Evolutionary conservation across 331 rosid species (phyloP), one percentile per base, ranked within the genome.

Genomic region (Spiraea crenata): DNA sequence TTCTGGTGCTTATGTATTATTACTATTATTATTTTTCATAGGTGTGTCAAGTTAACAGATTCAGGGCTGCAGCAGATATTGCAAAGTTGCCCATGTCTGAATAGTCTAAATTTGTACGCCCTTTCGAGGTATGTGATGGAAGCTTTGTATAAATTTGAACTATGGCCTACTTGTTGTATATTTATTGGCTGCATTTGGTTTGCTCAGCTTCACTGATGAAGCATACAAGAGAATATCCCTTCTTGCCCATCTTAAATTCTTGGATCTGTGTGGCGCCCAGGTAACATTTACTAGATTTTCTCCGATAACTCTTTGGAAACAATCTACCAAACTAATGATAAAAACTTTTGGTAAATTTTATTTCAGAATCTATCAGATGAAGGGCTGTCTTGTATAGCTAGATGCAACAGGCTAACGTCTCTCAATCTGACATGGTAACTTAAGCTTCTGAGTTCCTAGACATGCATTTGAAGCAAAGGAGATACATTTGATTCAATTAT

Each of bases 231-330:
- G 74, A 50, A 74, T 92, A 58, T 63, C 78, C 70, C 89, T 82
- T 81, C 84, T 89, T 31, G 13, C 65, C 51, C 82, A 60, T 73
- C 93, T 92, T 65, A 74, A 76, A 71, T 76, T 79, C 78, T 70
- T 89, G 86, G 97, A 92, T 81, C 87, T 89, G 42, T 92, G 93
- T 54, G 96, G 96, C 52, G 97, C 89, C 70, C 97, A 85, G 97
- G 97, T 92, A 82, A 16, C 5, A 57, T 57, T 52, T 34, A 57
- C 46, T 6, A 80, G 52, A 75, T 17, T 70, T 49, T 16, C 64
- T 34, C 13, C 31, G 67, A 1, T 20, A 63, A 69, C 63, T 47
- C 57, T 73, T 70, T 71, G 37, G 37, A 40, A 5, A 42, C 25
- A 15, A 12, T 76, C 51, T 39, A 69, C 72, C 58, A 51, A 62